A percentile compares a stretch with the other conserved stretches of the same genome.
Conservation (phyloP, 345 rosid genomes). For the Citrus australasica region DNA sequence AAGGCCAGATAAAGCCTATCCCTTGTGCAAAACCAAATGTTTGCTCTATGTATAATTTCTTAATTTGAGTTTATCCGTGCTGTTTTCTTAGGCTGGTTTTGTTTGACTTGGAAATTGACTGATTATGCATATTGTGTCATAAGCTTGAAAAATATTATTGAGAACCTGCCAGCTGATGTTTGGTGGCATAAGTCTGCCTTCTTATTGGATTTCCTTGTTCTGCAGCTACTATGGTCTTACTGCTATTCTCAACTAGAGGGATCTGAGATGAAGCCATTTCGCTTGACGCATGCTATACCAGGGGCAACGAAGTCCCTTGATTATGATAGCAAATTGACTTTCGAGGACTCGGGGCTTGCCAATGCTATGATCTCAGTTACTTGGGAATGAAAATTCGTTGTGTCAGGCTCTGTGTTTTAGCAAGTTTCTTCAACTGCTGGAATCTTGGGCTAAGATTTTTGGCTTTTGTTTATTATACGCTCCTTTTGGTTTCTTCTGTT, state of each 20-base stretch:
- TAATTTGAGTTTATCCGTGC: background rate
- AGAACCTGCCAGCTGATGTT: background rate
- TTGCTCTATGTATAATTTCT: background rate
- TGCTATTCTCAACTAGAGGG: conserved; percentile 65
- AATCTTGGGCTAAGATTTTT: background rate
- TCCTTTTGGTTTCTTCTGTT: background rate
- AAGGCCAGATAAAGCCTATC: no score
- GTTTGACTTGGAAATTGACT: background rate
- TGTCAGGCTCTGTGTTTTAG: background rate
- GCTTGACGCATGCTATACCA: conserved; percentile 78
- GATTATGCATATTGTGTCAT: background rate
- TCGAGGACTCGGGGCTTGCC: conserved; percentile 82
- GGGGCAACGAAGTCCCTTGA: conserved; percentile 79
- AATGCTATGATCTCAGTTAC: conserved; percentile 80
- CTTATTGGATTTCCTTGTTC: background rate
- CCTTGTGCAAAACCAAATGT: background rate
- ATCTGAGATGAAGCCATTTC: conserved; percentile 58
- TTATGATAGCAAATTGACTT: conserved; percentile 60
- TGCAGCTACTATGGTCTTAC: conserved; percentile 92
- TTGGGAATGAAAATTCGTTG: conserved; percentile 45
- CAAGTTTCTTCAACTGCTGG: background rate
- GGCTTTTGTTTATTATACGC: background rate
- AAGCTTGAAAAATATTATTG: background rate
- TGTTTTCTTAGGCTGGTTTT: background rate
- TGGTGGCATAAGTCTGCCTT: background rate